Base-by-base conservation (phyloP, 345 rosid genomes). In the Gossypium rotundifolium region DNA sequence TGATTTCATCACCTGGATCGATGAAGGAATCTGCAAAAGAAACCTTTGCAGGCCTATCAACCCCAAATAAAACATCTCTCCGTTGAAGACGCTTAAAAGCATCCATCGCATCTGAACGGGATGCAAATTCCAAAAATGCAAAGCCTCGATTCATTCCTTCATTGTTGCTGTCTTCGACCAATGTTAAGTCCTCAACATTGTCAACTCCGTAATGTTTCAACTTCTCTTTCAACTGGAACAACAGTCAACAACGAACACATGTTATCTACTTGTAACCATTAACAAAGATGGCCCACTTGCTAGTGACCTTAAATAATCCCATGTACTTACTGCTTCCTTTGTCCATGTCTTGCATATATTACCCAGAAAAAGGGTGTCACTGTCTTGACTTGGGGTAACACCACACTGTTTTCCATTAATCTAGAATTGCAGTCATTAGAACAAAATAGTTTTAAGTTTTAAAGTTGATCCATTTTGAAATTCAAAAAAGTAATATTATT, bases 311-410 rank as follows among this genome's bases (percentile, higher is more conserved):
- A 33, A 54, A 80, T 74, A 46, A 77, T 72, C 81, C 78, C 80
- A 29, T 78, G 73, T 71, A 93, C 99, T 93, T 93, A 93, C 99
- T 71, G 88, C 93, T 89, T 93, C 98, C 80, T 79, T 82, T 62
- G 94, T 90, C 99, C 98, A 95, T 65, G 93, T 84, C 87, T 86
- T 95, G 90, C 98, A 91, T 79, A 95, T 95, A 82, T 95, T 93
- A 79, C 97, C 94, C 84, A 95, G 80, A 79, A 93, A 89, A 79
- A 95, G 99, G 65, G 99, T 95, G 81, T 89, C 98, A 72, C 92
- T 93, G 82, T 93, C 98, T 80, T 91, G 96, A 83, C 98, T 91
- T 59, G 98, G 93, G 67, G 91, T 90, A 79, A 95, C 98, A 81
- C 96, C 98, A 74, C 99, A 95, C 69, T 95, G 89, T 83, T 93